Percentiles rank a stretch among this genome's conserved stretches.
Conservation (phyloP, 257 asterid species). For the Nicotiana tabacum region DNA sequence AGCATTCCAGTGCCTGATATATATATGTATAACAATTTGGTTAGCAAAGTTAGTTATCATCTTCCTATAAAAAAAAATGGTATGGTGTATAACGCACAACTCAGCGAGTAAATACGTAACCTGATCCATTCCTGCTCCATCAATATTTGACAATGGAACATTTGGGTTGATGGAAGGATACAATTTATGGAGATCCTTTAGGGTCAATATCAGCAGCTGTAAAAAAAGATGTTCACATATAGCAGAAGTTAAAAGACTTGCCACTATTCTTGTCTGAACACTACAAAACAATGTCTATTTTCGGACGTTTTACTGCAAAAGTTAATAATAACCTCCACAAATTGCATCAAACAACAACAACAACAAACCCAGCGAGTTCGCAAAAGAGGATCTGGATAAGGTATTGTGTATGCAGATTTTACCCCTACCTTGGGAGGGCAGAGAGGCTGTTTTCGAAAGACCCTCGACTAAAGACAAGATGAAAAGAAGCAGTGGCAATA, state of each 20-base stretch:
- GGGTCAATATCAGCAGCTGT: slow-evolving; percentile 63
- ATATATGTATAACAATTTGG: neutral
- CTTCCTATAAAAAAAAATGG: neutral
- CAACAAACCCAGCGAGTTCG: too few species aligned
- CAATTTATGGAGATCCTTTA: slow-evolving; percentile 48
- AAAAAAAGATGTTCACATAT: neutral
- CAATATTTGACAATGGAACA: slow-evolving; percentile 28
- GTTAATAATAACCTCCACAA: neutral
- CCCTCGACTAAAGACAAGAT: too few species aligned
- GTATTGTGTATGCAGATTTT: too few species aligned
- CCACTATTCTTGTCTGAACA: neutral
- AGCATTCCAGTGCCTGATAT: slow-evolving; percentile 47
- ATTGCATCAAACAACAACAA: neutral
- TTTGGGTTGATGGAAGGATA: slow-evolving; percentile 36
- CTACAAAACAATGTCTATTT: neutral
- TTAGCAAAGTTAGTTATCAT: neutral
- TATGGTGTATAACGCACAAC: neutral
- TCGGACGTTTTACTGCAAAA: neutral
- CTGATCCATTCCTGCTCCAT: slow-evolving; percentile 52
- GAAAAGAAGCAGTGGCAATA: too few species aligned
- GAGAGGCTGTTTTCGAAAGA: too few species aligned
- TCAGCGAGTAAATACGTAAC: slow-evolving; percentile 21
- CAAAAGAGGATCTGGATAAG: too few species aligned
- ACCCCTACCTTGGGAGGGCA: too few species aligned
- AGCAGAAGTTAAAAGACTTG: neutral